Evolutionary conservation across 257 asterid genomes (phyloP).

Genomic region (Forsythia suspensa): DNA sequence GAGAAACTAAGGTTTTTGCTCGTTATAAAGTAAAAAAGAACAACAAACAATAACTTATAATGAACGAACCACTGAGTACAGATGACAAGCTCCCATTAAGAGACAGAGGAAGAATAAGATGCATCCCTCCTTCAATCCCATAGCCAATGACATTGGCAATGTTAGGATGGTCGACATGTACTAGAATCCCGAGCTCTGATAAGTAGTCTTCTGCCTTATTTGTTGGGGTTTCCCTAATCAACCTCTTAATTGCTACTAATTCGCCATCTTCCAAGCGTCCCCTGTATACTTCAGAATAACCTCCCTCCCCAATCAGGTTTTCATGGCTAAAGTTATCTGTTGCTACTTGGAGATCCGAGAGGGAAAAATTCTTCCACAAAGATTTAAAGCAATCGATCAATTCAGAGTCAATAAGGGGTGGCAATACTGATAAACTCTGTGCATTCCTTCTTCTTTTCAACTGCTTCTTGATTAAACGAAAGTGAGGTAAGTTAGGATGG

Average conservation of each 20-base stretch:
- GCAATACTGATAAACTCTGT: conserved; percentile 58
- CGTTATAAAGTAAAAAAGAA: neutral
- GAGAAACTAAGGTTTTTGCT: conserved; percentile 1
- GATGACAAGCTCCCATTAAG: conserved; percentile 89
- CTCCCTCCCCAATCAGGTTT: conserved; percentile 91
- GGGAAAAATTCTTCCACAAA: conserved; percentile 80
- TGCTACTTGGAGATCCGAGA: conserved; percentile 62
- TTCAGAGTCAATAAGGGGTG: conserved; percentile 57
- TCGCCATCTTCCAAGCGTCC: conserved; percentile 80
- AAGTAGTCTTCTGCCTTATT: conserved; percentile 89
- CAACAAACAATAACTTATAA: neutral
- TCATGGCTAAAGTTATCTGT: conserved; percentile 68
- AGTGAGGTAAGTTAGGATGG: conserved; percentile 71
- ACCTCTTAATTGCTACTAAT: conserved; percentile 75
- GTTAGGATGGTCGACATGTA: conserved; percentile 88
- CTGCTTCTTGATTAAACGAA: conserved; percentile 69
- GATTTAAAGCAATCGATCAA: conserved; percentile 66
- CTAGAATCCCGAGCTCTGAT: conserved; percentile 94
- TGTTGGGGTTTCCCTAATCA: conserved; percentile 76
- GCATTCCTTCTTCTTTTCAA: conserved; percentile 55
- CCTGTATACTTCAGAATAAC: conserved; percentile 90
- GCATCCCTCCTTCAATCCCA: conserved; percentile 98
- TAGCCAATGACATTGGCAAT: conserved; percentile 87
- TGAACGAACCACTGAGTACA: conserved; percentile 56
- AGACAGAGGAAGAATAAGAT: conserved; percentile 93